Conservation (phyloP, 1,284 basidiomycete species). For the Puccinia horiana region DNA sequence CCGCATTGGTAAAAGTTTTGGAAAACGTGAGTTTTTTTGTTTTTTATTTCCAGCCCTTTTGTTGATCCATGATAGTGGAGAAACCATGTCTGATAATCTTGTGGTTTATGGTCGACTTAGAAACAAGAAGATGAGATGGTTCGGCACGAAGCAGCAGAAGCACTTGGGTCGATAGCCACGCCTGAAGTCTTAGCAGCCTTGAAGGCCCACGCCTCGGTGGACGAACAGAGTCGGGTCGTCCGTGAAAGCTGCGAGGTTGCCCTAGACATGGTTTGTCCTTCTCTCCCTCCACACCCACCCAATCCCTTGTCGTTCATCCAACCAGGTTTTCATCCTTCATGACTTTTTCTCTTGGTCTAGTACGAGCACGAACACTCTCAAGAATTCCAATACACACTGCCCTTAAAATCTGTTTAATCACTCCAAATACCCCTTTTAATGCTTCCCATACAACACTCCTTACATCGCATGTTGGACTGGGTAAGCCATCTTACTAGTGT, state of each 20-base stretch:
- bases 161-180: conserved; percentile 90
- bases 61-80: not conserved
- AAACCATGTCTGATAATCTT: not conserved
- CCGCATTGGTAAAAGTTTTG: conserved; percentile 77
- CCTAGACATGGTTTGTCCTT: conserved; percentile 74
- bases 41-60: conserved; percentile 2
- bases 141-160: conserved; percentile 96
- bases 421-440: too few relatives aligned
- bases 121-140: conserved; percentile 89
- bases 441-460: too few relatives aligned
- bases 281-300: not conserved
- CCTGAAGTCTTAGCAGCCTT: conserved; percentile 82
- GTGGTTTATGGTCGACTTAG: not conserved
- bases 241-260: conserved; percentile 95
- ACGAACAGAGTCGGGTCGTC: conserved; percentile 83
- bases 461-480: too few relatives aligned
- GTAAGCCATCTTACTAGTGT: too few relatives aligned
- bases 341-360: not conserved
- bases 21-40: conserved; percentile 61
- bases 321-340: not conserved
- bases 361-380: conserved; percentile 80
- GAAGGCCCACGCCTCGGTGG: conserved; percentile 76
- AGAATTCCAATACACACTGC: conserved; percentile 78
- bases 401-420: conserved; percentile 21
- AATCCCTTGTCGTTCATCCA: conserved; percentile 3